Conservation (phyloP, 768 basidiomycete genomes). For the Podaxis sp. region DNA sequence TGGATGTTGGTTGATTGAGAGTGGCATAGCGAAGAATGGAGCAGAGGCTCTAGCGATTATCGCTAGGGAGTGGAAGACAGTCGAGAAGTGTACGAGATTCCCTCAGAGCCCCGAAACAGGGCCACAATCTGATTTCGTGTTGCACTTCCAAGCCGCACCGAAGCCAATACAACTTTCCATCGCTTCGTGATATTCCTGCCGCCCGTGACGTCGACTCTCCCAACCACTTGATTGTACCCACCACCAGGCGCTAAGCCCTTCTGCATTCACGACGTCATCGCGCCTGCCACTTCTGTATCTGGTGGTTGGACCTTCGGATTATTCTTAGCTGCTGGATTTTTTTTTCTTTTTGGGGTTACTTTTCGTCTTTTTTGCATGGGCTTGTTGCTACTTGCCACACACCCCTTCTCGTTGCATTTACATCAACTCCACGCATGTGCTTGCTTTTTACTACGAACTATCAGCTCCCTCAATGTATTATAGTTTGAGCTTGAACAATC, state of each 20-base stretch:
- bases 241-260: background rate
- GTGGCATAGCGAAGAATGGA: constrained; percentile 55
- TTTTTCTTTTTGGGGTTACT: background rate
- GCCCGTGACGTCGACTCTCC: background rate
- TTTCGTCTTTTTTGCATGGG: background rate
- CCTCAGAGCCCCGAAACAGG: constrained; percentile 80
- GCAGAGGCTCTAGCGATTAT: constrained; percentile 62
- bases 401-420: background rate
- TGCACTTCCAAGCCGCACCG: constrained; percentile 39
- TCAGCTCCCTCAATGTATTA: background rate
- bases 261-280: background rate
- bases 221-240: background rate
- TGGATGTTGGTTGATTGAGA: constrained; percentile 76
- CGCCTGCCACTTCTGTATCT: background rate
- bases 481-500: background rate
- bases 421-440: background rate
- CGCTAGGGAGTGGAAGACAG: constrained; percentile 65
- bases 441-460: background rate
- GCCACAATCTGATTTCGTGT: constrained; percentile 72
- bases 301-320: background rate
- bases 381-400: background rate
- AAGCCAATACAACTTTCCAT: constrained; percentile 6
- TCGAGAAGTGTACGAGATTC: constrained; percentile 74
- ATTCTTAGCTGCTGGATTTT: background rate
- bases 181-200: background rate